phyloP scores from a whole-genome alignment of 2,329 filamentous ascomycete genomes.

The Ophiostoma triangulosporum region DNA sequence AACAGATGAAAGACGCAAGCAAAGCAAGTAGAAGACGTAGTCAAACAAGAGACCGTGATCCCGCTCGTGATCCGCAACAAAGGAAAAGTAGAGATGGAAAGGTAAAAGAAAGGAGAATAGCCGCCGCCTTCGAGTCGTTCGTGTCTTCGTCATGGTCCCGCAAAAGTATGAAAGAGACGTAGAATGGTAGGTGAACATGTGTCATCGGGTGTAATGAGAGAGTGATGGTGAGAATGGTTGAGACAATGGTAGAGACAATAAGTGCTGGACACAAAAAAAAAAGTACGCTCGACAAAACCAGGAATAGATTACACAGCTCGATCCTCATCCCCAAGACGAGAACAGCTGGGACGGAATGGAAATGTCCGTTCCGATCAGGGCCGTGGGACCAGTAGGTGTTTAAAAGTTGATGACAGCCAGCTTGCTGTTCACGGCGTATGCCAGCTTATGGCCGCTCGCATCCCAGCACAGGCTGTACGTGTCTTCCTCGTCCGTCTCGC shows the following conservation, averaged over 20 bases:
- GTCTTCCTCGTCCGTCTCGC: constrained; percentile 44
- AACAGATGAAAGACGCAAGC: not conserved
- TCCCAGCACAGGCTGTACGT: constrained; percentile 51
- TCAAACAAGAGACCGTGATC: not conserved
- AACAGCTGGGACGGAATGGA: not conserved
- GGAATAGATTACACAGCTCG: not conserved
- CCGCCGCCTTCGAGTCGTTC: constrained; percentile 8
- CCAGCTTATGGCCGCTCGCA: constrained; percentile 45
- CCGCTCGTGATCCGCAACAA: not conserved
- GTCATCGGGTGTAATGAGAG: not conserved
- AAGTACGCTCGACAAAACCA: not conserved
- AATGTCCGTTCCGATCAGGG: not conserved
- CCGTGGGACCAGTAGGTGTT: constrained; percentile 5
- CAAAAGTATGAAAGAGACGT: not conserved
- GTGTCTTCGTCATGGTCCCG: constrained; percentile 13
- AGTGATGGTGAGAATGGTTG: not conserved
- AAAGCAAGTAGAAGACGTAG: not conserved
- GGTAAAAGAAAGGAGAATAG: not conserved
- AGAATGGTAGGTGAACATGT: not conserved
- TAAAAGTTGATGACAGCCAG: constrained; percentile 17
- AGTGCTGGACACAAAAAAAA: not conserved
- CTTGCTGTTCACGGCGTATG: constrained; percentile 47
- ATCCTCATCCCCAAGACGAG: not conserved
- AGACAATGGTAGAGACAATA: not conserved
- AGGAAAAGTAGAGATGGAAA: not conserved